phyloP scores from a whole-genome alignment of 2,329 filamentous ascomycete species.

The Lecanoromycetidae sp. region DNA sequence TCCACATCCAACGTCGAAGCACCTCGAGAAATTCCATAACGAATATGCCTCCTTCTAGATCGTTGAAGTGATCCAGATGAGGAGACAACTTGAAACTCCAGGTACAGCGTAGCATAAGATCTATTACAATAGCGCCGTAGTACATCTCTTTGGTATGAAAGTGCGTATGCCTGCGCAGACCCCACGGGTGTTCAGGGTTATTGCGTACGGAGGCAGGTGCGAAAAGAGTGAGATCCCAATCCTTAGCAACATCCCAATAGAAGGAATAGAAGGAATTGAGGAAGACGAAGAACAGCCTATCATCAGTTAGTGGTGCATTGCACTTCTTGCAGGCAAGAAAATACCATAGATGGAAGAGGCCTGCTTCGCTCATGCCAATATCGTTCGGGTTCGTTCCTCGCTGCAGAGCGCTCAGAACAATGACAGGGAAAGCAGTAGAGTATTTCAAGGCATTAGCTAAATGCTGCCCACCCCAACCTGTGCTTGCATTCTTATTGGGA shows the following conservation, averaged over 20 bases:
- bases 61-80: constrained; percentile 69
- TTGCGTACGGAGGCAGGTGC: constrained; percentile 44
- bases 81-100: constrained; percentile 83
- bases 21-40: constrained; percentile 79
- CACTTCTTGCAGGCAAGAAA: constrained; percentile 14
- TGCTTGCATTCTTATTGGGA: constrained; percentile 31
- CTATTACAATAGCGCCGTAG: constrained; percentile 66
- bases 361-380: constrained; percentile 43
- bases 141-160: constrained; percentile 65
- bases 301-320: constrained; percentile 15
- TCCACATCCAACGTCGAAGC: constrained; percentile 84
- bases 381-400: constrained; percentile 45
- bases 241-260: constrained; percentile 93
- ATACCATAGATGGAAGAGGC: constrained; percentile 44
- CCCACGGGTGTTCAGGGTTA: constrained; percentile 58
- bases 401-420: constrained; percentile 65
- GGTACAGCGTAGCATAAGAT: constrained; percentile 72
- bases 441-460: constrained; percentile 93
- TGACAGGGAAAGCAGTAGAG: constrained; percentile 82
- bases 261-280: constrained; percentile 91
- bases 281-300: constrained; percentile 60
- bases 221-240: constrained; percentile 90
- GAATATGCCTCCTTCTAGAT: constrained; percentile 82
- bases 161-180: constrained; percentile 60
- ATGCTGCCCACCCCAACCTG: constrained; percentile 72